Evolutionary conservation across 2,329 filamentous ascomycete genomes (phyloP), one percentile per base, ranked within the genome.

Genomic region (Arthrobotrys entomopaga): DNA sequence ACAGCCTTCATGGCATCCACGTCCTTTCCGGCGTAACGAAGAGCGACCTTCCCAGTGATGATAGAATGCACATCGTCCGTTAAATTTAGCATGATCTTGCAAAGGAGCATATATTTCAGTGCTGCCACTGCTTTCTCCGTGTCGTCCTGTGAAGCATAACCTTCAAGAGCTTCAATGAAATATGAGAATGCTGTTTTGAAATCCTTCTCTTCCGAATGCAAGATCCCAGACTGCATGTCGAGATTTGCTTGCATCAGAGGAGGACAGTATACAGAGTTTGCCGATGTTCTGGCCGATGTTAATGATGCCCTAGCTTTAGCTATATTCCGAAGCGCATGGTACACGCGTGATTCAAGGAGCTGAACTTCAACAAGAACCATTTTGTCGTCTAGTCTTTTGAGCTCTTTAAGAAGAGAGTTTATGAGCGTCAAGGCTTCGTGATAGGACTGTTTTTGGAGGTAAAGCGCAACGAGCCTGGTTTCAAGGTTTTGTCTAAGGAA

Each of bases 1-100:
- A 99, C 94, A 29, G 96, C 93, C 85, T 99, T 99, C 95, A 99
- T 99, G 71, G 95, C 95, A 83, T 99, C 95, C 77, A 99, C 88
- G 81, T 92, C 95, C 83, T 94, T 92, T 79, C 94, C 93, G 34
- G 93, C 93, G 81, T 99, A 98, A 83, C 96, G 95, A 81, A 96
- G 88, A 43, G 96, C 95, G 82, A 97, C 93, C 87, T 99, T 99
- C 64, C 92, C 96, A 29, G 91, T 88, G 88, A 99, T 92, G 78
- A 99, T 88, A 80, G 91, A 89, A 83, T 94, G 96, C 82, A 99
- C 94, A 82, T 99, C 96, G 84, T 98, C 93, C 77, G 89, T 92
- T 46, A 96, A 86, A 84, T 99, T 99, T 79, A 99, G 87, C 96
- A 99, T 99, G 82, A 99, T 95, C 86, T 99, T 99, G 89, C 95